Conservation (phyloP, 306 rosid genomes). For the Vigna radiata region DNA sequence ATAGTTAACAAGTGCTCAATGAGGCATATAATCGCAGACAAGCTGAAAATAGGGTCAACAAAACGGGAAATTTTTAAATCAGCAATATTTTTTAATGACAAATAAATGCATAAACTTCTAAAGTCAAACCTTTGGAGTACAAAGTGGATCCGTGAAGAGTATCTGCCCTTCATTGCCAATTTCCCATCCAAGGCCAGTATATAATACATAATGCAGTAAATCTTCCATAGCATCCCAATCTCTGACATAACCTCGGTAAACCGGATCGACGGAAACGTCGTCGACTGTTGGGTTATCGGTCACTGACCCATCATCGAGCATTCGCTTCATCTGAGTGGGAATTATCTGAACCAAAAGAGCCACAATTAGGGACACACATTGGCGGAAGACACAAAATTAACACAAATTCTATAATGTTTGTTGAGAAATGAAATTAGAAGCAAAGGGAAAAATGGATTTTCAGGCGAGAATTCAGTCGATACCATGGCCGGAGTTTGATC, state of each 20-base stretch:
- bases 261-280: conserved; percentile 71
- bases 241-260: conserved; percentile 75
- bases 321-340: conserved; percentile 89
- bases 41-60: conserved; percentile 8
- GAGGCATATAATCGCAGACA: not conserved
- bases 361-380: conserved; percentile 31
- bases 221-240: conserved; percentile 99
- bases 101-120: not conserved
- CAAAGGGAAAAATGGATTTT: not conserved
- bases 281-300: conserved; percentile 56
- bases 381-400: not conserved
- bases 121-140: conserved; percentile 83
- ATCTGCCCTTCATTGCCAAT: conserved; percentile 97
- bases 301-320: conserved; percentile 69
- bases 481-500: conserved; percentile 96
- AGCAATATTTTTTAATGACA: not conserved
- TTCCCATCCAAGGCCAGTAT: conserved; percentile 98
- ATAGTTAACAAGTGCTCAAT: not conserved
- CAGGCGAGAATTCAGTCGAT: not conserved
- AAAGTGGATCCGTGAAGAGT: conserved; percentile 92
- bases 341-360: conserved; percentile 57
- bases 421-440: conserved; percentile 13
- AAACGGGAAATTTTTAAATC: not conserved
- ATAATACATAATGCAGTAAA: conserved; percentile 81
- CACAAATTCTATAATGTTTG: not conserved